phyloP scores from a whole-genome alignment of 129 eudicot species.

The Chrysanthemum lavandulifolium region DNA sequence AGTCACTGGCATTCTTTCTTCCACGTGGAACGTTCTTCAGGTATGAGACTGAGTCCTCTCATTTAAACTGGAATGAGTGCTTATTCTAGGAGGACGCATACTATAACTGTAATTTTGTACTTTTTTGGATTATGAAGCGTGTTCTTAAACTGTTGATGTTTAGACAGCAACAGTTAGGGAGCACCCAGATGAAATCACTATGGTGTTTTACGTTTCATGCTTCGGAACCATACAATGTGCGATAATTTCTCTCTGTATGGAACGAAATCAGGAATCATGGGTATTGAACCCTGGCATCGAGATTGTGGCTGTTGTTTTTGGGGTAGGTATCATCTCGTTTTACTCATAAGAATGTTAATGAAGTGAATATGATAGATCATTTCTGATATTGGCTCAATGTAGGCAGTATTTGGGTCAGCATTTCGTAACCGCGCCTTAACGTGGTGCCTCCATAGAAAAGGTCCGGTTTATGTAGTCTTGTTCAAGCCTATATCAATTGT shows the following conservation, averaged over 20 bases:
- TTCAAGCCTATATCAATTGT: constrained; percentile 7
- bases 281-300: neutral
- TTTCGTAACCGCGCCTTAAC: neutral
- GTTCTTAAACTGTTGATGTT: neutral
- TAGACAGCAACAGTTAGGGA: constrained; percentile 4
- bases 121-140: neutral
- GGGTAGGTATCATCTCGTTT: neutral
- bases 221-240: constrained; percentile 2
- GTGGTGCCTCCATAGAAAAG: constrained; percentile 7
- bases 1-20: neutral
- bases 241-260: neutral
- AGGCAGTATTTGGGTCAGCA: constrained; percentile 1
- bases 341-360: neutral
- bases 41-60: neutral
- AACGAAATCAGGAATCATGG: neutral
- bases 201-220: neutral
- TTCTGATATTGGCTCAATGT: neutral
- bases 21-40: constrained; percentile 6
- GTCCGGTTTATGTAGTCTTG: constrained; percentile 12
- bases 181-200: constrained; percentile 6
- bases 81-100: neutral
- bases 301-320: neutral
- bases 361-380: neutral
- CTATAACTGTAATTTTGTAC: neutral
- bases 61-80: neutral